Base-by-base conservation (phyloP, 2,329 filamentous ascomycete species). In the Dryadomyces quercus-mongolicae region DNA sequence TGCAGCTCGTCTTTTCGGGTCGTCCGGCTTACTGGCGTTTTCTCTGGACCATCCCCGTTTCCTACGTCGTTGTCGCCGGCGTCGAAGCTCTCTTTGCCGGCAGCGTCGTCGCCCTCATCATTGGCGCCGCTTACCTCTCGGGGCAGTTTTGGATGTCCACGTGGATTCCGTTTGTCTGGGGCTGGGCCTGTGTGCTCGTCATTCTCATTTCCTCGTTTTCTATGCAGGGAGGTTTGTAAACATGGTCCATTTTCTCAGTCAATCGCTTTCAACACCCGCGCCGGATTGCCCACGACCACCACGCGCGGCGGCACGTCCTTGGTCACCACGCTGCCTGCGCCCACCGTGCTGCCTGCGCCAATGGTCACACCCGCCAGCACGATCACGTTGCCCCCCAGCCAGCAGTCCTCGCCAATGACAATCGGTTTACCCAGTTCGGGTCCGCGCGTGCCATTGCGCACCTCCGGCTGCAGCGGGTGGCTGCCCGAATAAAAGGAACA, bases 121-220 rank as follows among this genome's bases (percentile, higher is more conserved):
- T 94, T 20, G 88, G 87, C 13, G 87, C 85, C 9, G 80, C 92
- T 40, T 95, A 95, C 65, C 80, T 82, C 61, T 80, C 85, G 2
- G 91, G 89, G 46, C 88, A 85, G 68, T 95, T 92, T 66, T 77
- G 83, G 62, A 93, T 95, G 89, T 92, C 89, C 48, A 95, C 91
- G 0, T 95, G 90, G 90, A 87, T 95, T 52, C 91, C 91, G 0
- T 86, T 93, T 63, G 78, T 91, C 21, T 95, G 91, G 91, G 88
- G 82, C 1, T 77, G 88, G 64, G 85, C 92, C 67, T 95, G 89
- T 66, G 83, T 92, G 10, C 68, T 95, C 49, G 78, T 94, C 34
- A 73, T 96, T 48, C 82, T 95, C 51, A 74, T 95, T 58, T 93
- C 89, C 5, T 93, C 88, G 4, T 95, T 95, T 67, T 88, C 89